Percentiles rank a stretch among this genome's conserved stretches.
These are phyloP conservation scores for Artemisia tridentata DNA, from an alignment of 129 eudicot genomes.

Conservation along the genomic window DNA sequence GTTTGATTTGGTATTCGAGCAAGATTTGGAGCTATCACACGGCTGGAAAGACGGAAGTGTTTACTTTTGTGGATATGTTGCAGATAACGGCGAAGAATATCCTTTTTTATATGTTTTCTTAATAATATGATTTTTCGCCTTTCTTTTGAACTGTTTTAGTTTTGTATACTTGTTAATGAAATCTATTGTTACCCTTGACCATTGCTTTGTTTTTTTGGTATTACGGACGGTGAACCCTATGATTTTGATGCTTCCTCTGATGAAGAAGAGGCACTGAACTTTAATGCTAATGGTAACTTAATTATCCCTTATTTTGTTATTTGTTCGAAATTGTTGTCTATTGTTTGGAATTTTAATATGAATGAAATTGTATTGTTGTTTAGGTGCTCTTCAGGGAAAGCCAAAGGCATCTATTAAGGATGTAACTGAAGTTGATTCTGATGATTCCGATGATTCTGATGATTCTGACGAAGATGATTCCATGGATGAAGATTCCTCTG, in stretches of 20 bases:
- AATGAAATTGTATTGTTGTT: neutral
- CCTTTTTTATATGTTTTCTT: no score
- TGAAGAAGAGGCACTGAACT: constrained; percentile 34
- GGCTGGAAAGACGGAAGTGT: constrained; percentile 78
- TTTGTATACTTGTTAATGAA: no score
- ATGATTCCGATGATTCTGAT: constrained; percentile 28
- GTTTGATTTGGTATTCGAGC: constrained; percentile 75
- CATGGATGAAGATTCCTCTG: constrained; percentile 41
- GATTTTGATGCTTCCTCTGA: constrained; percentile 19
- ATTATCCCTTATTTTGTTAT: neutral
- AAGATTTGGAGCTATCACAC: constrained; percentile 76
- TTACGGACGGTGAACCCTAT: neutral
- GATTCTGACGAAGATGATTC: constrained; percentile 33
- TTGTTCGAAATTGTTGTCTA: neutral
- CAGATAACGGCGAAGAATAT: constrained; percentile 27
- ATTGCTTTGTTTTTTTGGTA: no score
- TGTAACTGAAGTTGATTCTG: constrained; percentile 16
- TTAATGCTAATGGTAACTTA: constrained; percentile 22
- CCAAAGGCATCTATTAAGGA: constrained; percentile 36
- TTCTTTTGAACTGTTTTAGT: no score
- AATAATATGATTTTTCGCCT: no score
- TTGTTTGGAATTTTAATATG: neutral
- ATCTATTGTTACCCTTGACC: no score
- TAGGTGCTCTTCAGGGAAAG: constrained; percentile 23
- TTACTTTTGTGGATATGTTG: constrained; percentile 62